A percentile compares a stretch with the other conserved stretches of the same genome.
Conservation (phyloP, 306 rosid species). For the Canavalia gladiata region DNA sequence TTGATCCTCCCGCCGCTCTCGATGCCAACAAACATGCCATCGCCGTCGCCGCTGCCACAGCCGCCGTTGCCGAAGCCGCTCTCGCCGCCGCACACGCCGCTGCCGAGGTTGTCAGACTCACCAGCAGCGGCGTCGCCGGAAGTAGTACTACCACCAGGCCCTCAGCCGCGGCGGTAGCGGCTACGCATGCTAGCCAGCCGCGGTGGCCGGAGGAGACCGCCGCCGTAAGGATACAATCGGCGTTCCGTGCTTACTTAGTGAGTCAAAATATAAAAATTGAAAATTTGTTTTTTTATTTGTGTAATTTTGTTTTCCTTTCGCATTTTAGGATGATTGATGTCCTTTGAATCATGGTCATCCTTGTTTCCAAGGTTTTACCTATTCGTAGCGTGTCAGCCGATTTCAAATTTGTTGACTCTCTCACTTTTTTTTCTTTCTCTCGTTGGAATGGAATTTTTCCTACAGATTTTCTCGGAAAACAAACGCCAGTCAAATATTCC, state of each 20-base stretch:
- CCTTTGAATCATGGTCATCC: constrained; percentile 12
- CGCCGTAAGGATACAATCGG: constrained; percentile 80
- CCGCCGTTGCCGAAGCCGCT: constrained; percentile 93
- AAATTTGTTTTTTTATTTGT: not conserved
- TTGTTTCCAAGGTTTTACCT: constrained; percentile 24
- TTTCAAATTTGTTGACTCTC: constrained; percentile 48
- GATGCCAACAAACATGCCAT: constrained; percentile 87
- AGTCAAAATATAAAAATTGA: constrained; percentile 24
- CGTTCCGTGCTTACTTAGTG: constrained; percentile 89
- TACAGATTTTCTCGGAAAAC: constrained; percentile 47
- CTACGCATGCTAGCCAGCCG: constrained; percentile 2
- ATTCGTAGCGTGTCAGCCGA: constrained; percentile 28
- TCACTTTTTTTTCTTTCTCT: not conserved
- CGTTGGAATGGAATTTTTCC: constrained; percentile 17
- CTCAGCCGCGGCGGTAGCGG: not conserved
- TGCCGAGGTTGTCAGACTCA: constrained; percentile 90
- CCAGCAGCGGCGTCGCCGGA: constrained; percentile 41
- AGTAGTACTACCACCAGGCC: constrained; percentile 17
- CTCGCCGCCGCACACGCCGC: constrained; percentile 96
- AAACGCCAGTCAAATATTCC: constrained; percentile 40
- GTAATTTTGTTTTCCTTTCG: not conserved
- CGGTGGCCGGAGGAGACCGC: constrained; percentile 59
- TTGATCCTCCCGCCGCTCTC: constrained; percentile 46
- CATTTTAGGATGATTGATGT: constrained; percentile 2
- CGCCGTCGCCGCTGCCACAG: constrained; percentile 95